Percentiles rank a stretch among this genome's conserved stretches.
phyloP scores from a whole-genome alignment of 352 stramenopile species.

The Phytophthora chlamydospora region DNA sequence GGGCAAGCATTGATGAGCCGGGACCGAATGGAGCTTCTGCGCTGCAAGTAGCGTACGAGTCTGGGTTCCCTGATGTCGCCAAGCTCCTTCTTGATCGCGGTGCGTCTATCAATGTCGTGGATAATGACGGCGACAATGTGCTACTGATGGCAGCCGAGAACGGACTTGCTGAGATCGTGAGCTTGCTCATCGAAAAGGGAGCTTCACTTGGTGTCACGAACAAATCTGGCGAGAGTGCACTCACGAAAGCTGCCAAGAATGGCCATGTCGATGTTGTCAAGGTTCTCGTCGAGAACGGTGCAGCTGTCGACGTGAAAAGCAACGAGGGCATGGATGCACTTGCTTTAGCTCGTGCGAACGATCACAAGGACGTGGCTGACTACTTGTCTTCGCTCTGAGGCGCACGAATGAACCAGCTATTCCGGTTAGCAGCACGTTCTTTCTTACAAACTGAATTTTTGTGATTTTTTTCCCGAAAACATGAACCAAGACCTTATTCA shows the following conservation, averaged over 20 bases:
- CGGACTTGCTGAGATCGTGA: slow-evolving; percentile 7
- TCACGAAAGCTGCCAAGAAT: slow-evolving; percentile 12
- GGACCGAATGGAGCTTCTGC: slow-evolving; percentile 2
- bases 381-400: not conserved
- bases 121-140: slow-evolving; percentile 10
- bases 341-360: not conserved
- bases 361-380: slow-evolving; percentile 1
- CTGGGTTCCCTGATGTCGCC: not conserved
- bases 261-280: slow-evolving; percentile 13
- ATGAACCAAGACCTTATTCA: no score
- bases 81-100: slow-evolving; percentile 11
- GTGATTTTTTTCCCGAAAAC: no score
- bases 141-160: slow-evolving; percentile 6
- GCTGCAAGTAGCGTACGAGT: slow-evolving; percentile 6
- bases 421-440: no score
- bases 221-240: not conserved
- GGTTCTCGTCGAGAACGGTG: slow-evolving; percentile 7
- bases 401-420: no score
- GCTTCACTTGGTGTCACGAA: slow-evolving; percentile 11
- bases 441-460: no score
- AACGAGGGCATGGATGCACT: slow-evolving; percentile 1
- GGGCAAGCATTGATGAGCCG: slow-evolving; percentile 10
- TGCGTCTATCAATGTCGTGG: slow-evolving; percentile 4
- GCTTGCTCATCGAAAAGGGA: slow-evolving; percentile 1
- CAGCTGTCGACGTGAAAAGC: not conserved